Evolutionary conservation across 306 rosid species (phyloP), one percentile per base, ranked within the genome.

Genomic region (Arachis stenosperma): DNA sequence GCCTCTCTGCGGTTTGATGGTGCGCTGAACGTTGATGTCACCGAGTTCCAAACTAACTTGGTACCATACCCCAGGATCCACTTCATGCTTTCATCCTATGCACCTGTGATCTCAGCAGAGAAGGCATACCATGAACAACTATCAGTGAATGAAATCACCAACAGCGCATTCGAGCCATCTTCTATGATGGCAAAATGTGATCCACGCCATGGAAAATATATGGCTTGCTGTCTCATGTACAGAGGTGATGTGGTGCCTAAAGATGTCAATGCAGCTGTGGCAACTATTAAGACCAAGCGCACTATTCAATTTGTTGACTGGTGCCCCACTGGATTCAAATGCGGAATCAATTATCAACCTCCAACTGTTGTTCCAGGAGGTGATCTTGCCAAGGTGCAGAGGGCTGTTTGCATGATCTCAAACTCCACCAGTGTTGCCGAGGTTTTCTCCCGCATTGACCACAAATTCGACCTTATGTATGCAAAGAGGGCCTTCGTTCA

Each of bases 111-210:
- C 81, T 90, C 96, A 36, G 90, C 91, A 29, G 96, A 84, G 81
- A 90, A 88, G 81, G 93, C 96, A 9, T 90, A 88, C 68, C 96
- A 88, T 37, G 96, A 90, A 72, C 93, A 90, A 50, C 89, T 90
- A 40, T 90, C 96, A 3, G 93, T 90, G 44, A 89, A 90, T 12
- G 93, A 88, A 79, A 90, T 90, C 83, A 88, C 96, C 47, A 90
- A 88, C 66, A 84, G 88, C 22, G 92, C 96, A 29, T 88, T 90
- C 7, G 92, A 90, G 86, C 96, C 96, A 5, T 90, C 96, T 2
- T 90, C 96, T 33, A 90, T 90, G 96, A 90, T 90, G 92, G 96
- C 90, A 48, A 90, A 90, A 81, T 90, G 96, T 6, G 96, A 90
- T 51, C 96, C 96, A 3, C 86, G 90, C 74, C 96, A 90, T 41